A percentile compares a stretch with the other conserved stretches of the same genome.
Evolutionary conservation across 164 flowering plant genomes (phyloP).

Genomic region (Vitis cinerea): DNA sequence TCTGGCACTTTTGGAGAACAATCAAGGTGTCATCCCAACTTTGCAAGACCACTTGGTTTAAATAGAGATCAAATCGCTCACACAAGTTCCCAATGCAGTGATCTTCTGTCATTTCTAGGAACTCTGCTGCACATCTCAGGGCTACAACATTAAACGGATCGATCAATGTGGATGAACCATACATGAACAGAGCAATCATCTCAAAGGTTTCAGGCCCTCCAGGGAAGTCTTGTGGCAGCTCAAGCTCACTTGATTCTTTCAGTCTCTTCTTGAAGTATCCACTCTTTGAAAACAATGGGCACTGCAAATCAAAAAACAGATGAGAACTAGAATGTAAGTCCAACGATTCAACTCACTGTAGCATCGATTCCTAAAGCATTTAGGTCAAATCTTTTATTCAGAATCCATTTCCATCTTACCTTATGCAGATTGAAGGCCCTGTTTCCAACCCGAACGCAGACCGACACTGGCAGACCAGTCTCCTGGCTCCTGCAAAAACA

Average conservation of each 20-base stretch:
- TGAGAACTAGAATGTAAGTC: neutral
- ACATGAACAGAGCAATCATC: slow-evolving; percentile 71
- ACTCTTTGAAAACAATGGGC: slow-evolving; percentile 59
- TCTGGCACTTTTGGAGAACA: slow-evolving; percentile 81
- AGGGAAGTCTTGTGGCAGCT: slow-evolving; percentile 69
- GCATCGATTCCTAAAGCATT: no score
- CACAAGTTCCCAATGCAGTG: slow-evolving; percentile 62
- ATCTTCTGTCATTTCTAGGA: slow-evolving; percentile 84
- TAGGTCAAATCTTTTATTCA: neutral
- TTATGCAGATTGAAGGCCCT: slow-evolving; percentile 75
- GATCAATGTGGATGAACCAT: slow-evolving; percentile 64
- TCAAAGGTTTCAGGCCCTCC: slow-evolving; percentile 86
- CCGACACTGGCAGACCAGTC: slow-evolving; percentile 75
- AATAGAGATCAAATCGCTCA: slow-evolving; percentile 68
- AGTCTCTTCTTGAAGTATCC: slow-evolving; percentile 69
- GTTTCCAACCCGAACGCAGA: slow-evolving; percentile 53
- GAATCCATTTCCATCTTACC: slow-evolving; percentile 35
- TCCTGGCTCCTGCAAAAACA: slow-evolving; percentile 69
- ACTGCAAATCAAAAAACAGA: slow-evolving; percentile 36
- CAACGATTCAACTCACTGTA: no score
- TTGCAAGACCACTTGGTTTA: slow-evolving; percentile 87
- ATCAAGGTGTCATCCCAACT: slow-evolving; percentile 86
- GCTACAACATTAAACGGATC: slow-evolving; percentile 85
- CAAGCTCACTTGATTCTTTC: slow-evolving; percentile 44
- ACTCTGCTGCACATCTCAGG: slow-evolving; percentile 81